Base-by-base conservation (phyloP, 257 asterid genomes). In the Echites panduratus region DNA sequence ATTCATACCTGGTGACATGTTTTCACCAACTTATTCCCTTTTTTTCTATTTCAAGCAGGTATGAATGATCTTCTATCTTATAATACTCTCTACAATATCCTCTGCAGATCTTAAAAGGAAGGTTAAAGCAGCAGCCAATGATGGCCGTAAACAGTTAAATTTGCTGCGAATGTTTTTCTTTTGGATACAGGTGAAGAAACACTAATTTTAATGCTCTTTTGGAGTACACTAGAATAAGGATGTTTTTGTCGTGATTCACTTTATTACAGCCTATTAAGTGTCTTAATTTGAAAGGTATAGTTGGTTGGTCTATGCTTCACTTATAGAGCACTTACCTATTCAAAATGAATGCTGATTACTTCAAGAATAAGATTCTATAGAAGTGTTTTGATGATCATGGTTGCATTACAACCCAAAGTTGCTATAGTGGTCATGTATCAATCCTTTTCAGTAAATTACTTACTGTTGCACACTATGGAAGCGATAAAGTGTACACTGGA, bases 121-220 rank as follows among this genome's bases (percentile, higher is more conserved):
- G 62, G 65, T 80, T 63, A 7, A 71, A 26, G 65, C 62, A 45
- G 78, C 70, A 17, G 54, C 38, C 24, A 40, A 64, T 43, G 63
- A 80, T 59, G 61, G 63, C 24, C 9, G 12, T 54, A 69, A 73
- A 59, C 74, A 59, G 79, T 70, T 80, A 71, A 80, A 80, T 63
- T 62, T 80, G 38, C 27, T 80, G 38, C 81, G 81, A 64, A 79
- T 81, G n/a, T 80, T 80, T 77, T 77, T 52, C 75, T 80, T 73
- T 73, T 80, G 84, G 84, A 45, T 80, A 57, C 62, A 77, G 81
- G 81, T 73, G 72, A 53, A 68, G 65, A 71, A 17, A 40, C 20
- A 14, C 41, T 7, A 4, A 0, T 14, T 73, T 50, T 50, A 13
- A 7, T 52, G 45, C 14, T 50, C n/a, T 22, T 19, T 24, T 12